Conservation (phyloP, 306 rosid species). For the Citrullus mucosospermus region DNA sequence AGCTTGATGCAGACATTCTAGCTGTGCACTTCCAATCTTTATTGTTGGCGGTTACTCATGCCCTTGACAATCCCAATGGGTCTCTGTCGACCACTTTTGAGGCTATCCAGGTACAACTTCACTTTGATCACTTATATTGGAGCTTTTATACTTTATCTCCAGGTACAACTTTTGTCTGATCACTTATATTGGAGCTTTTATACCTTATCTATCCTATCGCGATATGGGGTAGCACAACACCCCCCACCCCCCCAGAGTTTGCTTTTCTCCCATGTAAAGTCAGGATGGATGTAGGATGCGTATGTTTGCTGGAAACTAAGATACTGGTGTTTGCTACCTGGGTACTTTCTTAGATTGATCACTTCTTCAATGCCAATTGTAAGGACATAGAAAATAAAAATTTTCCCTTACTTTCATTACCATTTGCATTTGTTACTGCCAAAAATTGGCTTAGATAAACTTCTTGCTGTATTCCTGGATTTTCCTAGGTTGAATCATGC, state of each 20-base stretch:
- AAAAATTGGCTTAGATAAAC: not conserved
- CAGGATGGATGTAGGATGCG: not conserved
- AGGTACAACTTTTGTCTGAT: constrained; percentile 24
- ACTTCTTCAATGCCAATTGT: not conserved
- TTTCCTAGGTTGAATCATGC: not conserved
- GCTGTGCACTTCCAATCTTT: constrained; percentile 34
- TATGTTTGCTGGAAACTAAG: not conserved
- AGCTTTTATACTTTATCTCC: constrained; percentile 1
- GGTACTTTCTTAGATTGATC: not conserved
- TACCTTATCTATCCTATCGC: not conserved
- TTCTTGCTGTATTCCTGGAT: not conserved
- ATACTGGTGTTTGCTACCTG: not conserved
- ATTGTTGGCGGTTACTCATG: constrained; percentile 50
- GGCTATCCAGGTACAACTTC: constrained; percentile 58
- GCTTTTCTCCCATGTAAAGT: not conserved
- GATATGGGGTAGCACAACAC: not conserved
- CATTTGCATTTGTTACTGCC: not conserved
- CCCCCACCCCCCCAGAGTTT: not conserved
- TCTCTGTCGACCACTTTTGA: constrained; percentile 82
- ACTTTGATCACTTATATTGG: not conserved
- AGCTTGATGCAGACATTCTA: constrained; percentile 30
- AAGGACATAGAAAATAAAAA: not conserved
- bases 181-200: not conserved
- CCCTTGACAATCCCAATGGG: constrained; percentile 75
- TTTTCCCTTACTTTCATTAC: not conserved